Evolutionary conservation across 2,329 filamentous ascomycete genomes (phyloP), one percentile per base, ranked within the genome.

Genomic region (Verticillium nonalfalfae): DNA sequence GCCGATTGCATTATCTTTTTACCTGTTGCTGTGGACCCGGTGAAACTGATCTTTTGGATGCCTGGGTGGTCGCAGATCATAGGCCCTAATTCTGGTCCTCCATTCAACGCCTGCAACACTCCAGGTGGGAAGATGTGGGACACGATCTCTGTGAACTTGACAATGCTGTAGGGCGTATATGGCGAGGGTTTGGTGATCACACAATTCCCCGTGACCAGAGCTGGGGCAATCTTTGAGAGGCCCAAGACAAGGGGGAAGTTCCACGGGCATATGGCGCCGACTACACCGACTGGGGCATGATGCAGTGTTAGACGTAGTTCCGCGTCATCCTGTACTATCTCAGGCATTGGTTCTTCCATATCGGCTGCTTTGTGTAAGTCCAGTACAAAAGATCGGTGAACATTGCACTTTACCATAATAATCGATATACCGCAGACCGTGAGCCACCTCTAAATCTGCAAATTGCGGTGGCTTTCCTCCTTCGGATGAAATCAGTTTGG

Each of bases 11-110:
- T 79, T 50, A 85, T 77, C 56, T 73, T 74, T 64, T 80, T 78
- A 36, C 65, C 82, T 70, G 83, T 85, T 4, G 75, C 70, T 5
- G 75, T 81, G 1, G 82, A 84, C 2, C 84, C 84, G 0, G 84
- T 87, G 68, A 87, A 87, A 62, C 75, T 80, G 68, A 87, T 81
- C 72, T 85, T 85, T 60, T 79, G 76, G 66, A 86, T 81, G 13
- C 76, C 79, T 1, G 75, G 74, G 66, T 87, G 84, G n/a, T 76
- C 71, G 0, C 81, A 83, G 70, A 86, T 78, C 69, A 73, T 68
- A 0, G 81, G 80, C 13, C 84, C 84, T 11, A 86, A 72, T 6
- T 79, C 77, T 14, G 82, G 81, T 58, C 80, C 81, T 35, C 83
- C 83, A 67, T 79, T 83, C 40, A 86, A 66, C 3, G 75, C 79